A percentile compares a stretch with the other conserved stretches of the same genome.
These are phyloP conservation scores for Nigrospora sphaerica DNA, from an alignment of 2,329 filamentous ascomycete genomes.

Conservation along the genomic window DNA sequence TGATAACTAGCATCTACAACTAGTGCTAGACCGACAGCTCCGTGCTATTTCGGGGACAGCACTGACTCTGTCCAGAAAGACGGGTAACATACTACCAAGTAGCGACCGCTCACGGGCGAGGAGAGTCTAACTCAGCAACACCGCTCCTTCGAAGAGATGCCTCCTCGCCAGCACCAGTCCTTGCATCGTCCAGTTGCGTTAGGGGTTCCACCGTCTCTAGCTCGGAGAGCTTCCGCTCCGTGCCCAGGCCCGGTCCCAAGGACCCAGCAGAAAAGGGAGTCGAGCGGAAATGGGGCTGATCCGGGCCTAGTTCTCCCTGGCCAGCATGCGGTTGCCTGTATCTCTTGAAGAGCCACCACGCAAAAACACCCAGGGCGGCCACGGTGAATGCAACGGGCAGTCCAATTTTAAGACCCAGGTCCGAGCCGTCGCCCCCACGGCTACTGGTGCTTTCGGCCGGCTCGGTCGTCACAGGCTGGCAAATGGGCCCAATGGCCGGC, in stretches of 20 bases:
- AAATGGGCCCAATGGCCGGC: not conserved
- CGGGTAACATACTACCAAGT: too few species aligned
- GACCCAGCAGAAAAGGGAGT: not conserved
- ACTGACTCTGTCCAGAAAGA: too few species aligned
- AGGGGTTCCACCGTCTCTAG: constrained; percentile 1
- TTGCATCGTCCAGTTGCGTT: not conserved
- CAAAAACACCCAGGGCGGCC: not conserved
- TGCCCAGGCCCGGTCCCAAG: too few species aligned
- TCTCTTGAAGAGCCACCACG: not conserved
- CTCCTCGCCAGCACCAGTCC: too few species aligned
- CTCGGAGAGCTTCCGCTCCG: not conserved
- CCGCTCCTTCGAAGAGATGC: too few species aligned
- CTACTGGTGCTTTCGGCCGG: not conserved
- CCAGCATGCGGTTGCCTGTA: not conserved
- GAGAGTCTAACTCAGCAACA: too few species aligned
- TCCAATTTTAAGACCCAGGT: constrained; percentile 1
- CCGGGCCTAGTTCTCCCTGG: not conserved
- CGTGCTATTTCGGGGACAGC: too few species aligned
- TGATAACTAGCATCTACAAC: too few species aligned
- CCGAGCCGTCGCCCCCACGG: not conserved
- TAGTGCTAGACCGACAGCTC: too few species aligned
- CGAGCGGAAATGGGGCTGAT: not conserved
- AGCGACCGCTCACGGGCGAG: too few species aligned
- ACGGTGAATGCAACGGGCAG: constrained; percentile 1
- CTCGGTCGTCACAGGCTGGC: not conserved